A percentile compares a stretch with the other conserved stretches of the same genome.
phyloP scores from a whole-genome alignment of 805 yeast genomes.

The Tetrapisispora fleetii region DNA sequence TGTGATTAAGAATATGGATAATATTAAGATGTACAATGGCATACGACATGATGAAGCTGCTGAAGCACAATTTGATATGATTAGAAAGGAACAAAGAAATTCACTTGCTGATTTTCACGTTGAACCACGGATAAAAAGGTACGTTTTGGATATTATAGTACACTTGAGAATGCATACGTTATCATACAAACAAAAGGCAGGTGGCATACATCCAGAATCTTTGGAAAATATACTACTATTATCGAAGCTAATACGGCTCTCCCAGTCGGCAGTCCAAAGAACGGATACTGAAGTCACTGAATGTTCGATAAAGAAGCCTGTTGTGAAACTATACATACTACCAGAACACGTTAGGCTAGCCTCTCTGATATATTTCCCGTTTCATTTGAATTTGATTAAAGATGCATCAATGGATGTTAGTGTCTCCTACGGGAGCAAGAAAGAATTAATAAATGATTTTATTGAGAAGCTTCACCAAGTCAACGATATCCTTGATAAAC shows the following conservation, averaged over 20 bases:
- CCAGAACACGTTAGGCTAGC: slow-evolving; percentile 45
- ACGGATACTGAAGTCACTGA: not conserved
- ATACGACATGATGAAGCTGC: not conserved
- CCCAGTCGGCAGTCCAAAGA: not conserved
- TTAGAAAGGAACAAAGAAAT: not conserved
- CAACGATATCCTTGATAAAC: slow-evolving; percentile 4
- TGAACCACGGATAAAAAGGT: slow-evolving; percentile 25
- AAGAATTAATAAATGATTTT: slow-evolving; percentile 19
- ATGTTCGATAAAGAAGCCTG: not conserved
- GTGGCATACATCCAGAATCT: slow-evolving; percentile 44
- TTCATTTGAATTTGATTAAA: slow-evolving; percentile 39
- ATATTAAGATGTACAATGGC: not conserved
- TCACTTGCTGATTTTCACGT: not conserved
- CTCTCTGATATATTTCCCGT: slow-evolving; percentile 40
- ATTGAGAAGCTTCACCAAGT: slow-evolving; percentile 14
- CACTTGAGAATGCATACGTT: slow-evolving; percentile 48
- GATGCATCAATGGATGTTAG: slow-evolving; percentile 27
- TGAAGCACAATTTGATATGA: not conserved
- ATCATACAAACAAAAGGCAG: slow-evolving; percentile 30
- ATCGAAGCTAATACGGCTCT: slow-evolving; percentile 34
- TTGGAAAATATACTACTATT: slow-evolving; percentile 35
- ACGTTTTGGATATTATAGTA: slow-evolving; percentile 49
- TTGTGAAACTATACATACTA: slow-evolving; percentile 33
- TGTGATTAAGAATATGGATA: slow-evolving; percentile 5
- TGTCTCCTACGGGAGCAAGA: slow-evolving; percentile 23